Base-by-base conservation (phyloP, 1,139 yeast species). In the Suhomyces atakaporum region DNA sequence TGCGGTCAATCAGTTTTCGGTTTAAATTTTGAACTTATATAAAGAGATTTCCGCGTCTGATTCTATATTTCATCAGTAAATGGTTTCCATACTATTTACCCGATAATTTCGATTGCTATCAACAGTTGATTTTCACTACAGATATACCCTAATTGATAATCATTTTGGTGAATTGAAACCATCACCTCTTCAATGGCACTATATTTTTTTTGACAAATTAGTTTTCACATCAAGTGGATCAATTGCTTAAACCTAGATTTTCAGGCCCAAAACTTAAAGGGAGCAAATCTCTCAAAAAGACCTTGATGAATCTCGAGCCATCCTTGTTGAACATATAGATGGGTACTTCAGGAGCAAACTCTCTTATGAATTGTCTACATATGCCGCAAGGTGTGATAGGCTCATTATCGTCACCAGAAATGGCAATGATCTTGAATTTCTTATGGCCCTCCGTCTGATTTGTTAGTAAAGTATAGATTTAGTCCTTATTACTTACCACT, bases 191-290 rank as follows among this genome's bases (percentile, higher is more conserved):
- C n/a, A n/a, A n/a, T n/a, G n/a, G n/a, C n/a, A n/a, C n/a, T n/a
- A n/a, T n/a, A n/a, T n/a, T n/a, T n/a, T n/a, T n/a, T n/a, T n/a
- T n/a, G n/a, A n/a, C n/a, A n/a, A n/a, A n/a, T n/a, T n/a, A n/a
- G n/a, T n/a, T n/a, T n/a, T n/a, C n/a, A n/a, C n/a, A n/a, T n/a
- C n/a, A n/a, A n/a, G n/a, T n/a, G n/a, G n/a, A n/a, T n/a, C n/a
- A n/a, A n/a, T n/a, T 5, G 14, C 12, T 13, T 18, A 38, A 25
- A 10, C 53, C 58, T 38, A 84, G 60, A 49, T 81, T 77, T 16
- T 76, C 90, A 0, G 97, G 97, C 0, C 97, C 97, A 62, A 90
- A 90, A 51, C 95, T 81, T 55, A 76, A 57, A 0, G 97, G 97
- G 31, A 89, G 66, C 41, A 90, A 65, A 35, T 82, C 87, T n/a